These are phyloP conservation scores for Orbilia oligospora DNA, from an alignment of 2,329 filamentous ascomycete species.

Conservation along the genomic window DNA sequence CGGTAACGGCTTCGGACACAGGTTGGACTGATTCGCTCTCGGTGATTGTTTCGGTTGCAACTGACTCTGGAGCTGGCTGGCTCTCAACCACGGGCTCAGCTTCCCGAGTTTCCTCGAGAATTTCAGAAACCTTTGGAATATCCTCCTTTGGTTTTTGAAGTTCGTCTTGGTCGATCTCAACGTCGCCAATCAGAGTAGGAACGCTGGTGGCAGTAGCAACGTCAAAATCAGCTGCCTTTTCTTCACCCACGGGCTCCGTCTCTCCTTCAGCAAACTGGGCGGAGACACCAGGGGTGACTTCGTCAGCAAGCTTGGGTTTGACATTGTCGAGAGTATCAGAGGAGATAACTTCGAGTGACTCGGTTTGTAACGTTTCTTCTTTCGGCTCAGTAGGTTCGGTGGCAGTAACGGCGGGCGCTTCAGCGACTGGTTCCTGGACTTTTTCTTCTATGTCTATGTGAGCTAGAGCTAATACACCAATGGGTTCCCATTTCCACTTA, in stretches of 20 bases:
- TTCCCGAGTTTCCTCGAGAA: conserved; percentile 29
- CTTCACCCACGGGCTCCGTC: neutral
- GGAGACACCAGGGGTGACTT: conserved; percentile 18
- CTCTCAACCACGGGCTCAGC: conserved; percentile 6
- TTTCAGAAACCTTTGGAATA: conserved; percentile 54
- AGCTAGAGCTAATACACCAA: conserved; percentile 1
- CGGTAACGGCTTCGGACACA: neutral
- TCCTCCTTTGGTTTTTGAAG: conserved; percentile 48
- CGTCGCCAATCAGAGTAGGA: conserved; percentile 52
- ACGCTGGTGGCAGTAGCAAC: conserved; percentile 46
- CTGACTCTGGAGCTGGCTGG: conserved; percentile 12
- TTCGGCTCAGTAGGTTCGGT: conserved; percentile 8
- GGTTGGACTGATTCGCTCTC: conserved; percentile 15
- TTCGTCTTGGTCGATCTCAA: conserved; percentile 39
- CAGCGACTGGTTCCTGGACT: conserved; percentile 19
- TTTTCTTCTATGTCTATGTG: conserved; percentile 36
- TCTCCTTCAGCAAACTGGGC: neutral
- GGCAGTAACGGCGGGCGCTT: conserved; percentile 21
- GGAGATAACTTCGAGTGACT: neutral
- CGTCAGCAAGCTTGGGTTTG: conserved; percentile 17
- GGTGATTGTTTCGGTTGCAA: neutral
- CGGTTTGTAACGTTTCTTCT: conserved; percentile 11
- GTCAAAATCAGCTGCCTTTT: conserved; percentile 46
- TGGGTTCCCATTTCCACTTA: conserved; percentile 15
- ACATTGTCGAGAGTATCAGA: conserved; percentile 16